These are phyloP conservation scores for Metrosideros polymorpha DNA, from an alignment of 441 rosid genomes.

Conservation along the genomic window DNA sequence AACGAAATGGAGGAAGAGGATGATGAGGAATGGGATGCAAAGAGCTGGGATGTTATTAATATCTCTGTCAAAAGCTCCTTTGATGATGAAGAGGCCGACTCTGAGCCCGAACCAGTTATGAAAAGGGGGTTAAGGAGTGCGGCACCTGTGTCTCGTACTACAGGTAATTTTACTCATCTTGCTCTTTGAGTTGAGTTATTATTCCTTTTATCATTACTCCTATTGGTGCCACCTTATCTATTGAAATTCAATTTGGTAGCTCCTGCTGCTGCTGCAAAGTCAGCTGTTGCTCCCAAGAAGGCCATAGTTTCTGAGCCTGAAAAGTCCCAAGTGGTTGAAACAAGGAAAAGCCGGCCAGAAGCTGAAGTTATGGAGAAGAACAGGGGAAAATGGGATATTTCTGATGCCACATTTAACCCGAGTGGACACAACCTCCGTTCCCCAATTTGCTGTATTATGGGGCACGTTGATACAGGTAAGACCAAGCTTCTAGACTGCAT, in stretches of 20 bases:
- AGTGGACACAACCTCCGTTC: constrained; percentile 71
- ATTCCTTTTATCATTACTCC: not conserved
- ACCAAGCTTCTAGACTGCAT: constrained; percentile 95
- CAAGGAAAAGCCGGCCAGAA: constrained; percentile 19
- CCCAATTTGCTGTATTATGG: constrained; percentile 98
- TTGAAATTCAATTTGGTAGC: constrained; percentile 3
- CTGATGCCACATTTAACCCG: constrained; percentile 23
- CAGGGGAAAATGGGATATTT: constrained; percentile 25
- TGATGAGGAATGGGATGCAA: constrained; percentile 93
- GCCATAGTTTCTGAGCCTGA: constrained; percentile 9
- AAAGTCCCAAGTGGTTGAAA: constrained; percentile 20
- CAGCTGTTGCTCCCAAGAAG: constrained; percentile 23
- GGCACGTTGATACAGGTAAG: constrained; percentile 98
- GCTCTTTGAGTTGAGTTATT: not conserved
- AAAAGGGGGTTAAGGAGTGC: constrained; percentile 44
- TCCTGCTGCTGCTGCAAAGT: constrained; percentile 17
- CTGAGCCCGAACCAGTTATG: constrained; percentile 38
- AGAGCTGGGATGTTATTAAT: constrained; percentile 90
- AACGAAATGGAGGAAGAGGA: constrained; percentile 64
- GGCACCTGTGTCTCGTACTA: constrained; percentile 16
- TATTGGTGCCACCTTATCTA: not conserved
- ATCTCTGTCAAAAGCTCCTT: constrained; percentile 72
- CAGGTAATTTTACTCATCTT: constrained; percentile 32
- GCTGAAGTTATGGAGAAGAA: constrained; percentile 24
- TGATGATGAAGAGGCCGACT: constrained; percentile 76